Conservation (phyloP, 768 basidiomycete genomes). For the Cyclocybe cylindracea region DNA sequence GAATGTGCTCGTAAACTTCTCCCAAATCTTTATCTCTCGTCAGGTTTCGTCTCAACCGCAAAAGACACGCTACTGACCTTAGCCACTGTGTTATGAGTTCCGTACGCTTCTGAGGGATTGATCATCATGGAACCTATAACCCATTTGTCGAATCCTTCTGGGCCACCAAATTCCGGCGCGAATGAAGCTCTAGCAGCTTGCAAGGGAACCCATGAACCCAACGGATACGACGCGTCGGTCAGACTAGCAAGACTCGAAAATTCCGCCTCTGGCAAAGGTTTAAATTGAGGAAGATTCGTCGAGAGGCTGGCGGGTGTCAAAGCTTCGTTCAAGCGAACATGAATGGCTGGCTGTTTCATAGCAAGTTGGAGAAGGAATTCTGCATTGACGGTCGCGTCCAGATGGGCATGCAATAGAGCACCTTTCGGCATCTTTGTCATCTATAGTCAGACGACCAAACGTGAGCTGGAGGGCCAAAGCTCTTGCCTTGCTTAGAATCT, state of each 20-base stretch:
- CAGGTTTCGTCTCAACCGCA: not conserved
- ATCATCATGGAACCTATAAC: conserved; percentile 61
- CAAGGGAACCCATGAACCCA: conserved; percentile 57
- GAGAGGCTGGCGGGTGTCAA: conserved; percentile 43
- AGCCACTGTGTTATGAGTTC: conserved; percentile 67
- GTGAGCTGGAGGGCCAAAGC: not conserved
- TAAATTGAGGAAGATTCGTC: conserved; percentile 53
- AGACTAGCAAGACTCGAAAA: conserved; percentile 33
- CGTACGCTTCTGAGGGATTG: conserved; percentile 70
- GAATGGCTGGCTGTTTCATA: conserved; percentile 56
- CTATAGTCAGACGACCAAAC: not conserved
- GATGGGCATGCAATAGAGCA: conserved; percentile 69
- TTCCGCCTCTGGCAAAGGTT: conserved; percentile 39
- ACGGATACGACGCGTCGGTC: conserved; percentile 43
- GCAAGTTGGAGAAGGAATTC: conserved; percentile 54
- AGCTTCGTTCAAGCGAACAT: conserved; percentile 48
- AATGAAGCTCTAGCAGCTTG: conserved; percentile 55
- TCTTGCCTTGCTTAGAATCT: conserved; percentile 58
- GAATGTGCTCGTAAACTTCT: conserved; percentile 65
- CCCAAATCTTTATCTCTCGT: conserved; percentile 62
- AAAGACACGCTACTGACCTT: conserved; percentile 43
- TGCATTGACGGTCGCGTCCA: conserved; percentile 72
- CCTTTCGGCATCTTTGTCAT: conserved; percentile 77
- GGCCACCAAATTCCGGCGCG: conserved; percentile 51
- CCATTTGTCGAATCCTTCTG: conserved; percentile 71